phyloP scores from a whole-genome alignment of 345 rosid genomes.

The Lepidium africanum region DNA sequence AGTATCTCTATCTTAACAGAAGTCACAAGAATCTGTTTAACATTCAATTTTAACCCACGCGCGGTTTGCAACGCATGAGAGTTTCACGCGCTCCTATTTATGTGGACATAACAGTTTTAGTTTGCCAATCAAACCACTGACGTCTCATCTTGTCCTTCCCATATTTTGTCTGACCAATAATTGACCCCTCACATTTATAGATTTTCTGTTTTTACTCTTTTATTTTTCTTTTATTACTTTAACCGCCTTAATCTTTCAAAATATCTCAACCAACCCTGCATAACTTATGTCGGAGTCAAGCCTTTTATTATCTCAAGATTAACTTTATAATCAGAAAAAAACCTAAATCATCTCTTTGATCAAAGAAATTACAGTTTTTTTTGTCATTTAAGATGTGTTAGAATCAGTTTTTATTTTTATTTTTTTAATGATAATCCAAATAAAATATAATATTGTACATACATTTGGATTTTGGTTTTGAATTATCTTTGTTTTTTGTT shows the following conservation, averaged over 20 bases:
- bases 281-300: not conserved
- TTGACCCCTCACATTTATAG: not conserved
- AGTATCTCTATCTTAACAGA: not conserved
- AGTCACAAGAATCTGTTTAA: not conserved
- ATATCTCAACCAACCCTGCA: not conserved
- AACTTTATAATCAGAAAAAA: too few species aligned
- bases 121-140: constrained; percentile 1
- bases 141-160: constrained; percentile 18
- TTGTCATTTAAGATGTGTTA: too few species aligned
- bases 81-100: not conserved
- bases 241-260: not conserved
- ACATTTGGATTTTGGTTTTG: too few species aligned
- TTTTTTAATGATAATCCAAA: too few species aligned
- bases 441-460: too few species aligned
- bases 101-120: constrained; percentile 13
- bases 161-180: constrained; percentile 14
- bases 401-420: too few species aligned
- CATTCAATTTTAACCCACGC: constrained; percentile 4
- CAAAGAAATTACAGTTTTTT: too few species aligned
- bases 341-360: too few species aligned
- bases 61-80: not conserved
- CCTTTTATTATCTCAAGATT: too few species aligned
- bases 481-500: too few species aligned
- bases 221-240: not conserved
- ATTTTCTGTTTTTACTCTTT: not conserved